Evolutionary conservation across 257 asterid species (phyloP), one percentile per base, ranked within the genome.

Genomic region (Solanum chmielewskii): DNA sequence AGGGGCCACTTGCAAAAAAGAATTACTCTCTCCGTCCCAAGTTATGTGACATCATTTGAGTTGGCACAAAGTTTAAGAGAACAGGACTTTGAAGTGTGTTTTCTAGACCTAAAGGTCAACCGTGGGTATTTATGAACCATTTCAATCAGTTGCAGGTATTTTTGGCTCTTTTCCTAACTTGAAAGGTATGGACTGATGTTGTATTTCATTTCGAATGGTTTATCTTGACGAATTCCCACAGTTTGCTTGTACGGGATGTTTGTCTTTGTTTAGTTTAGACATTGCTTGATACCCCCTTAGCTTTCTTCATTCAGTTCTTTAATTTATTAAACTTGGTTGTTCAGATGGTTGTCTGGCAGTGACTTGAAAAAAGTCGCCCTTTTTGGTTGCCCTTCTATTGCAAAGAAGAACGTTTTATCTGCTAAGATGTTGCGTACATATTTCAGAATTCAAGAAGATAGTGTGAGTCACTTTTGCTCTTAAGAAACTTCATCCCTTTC

Each of bases 301-400:
- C 42, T 59, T 73, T 60, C 31, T n/a, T 77, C 45, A 37, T 73
- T 56, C 49, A 44, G 75, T 44, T 81, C 77, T 39, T 74, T 75
- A 83, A 87, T 88, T 76, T 90, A 86, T 83, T 88, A 77, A 73
- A 80, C 59, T 90, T 88, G 78, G 87, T 86, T 60, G 39, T 59
- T 47, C 93, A 96, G 99, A 92, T 94, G 98, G 99, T 88, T 95
- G 87, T 94, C 98, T 11, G 98, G 95, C 52, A 91, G 96, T 88
- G 97, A 95, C 92, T 92, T 96, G 90, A 94, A 94, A 90, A 91
- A 83, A 75, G 91, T 96, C 83, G 98, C 98, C 47, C 90, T 88
- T 84, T 93, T 95, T 60, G 99, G 99, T 37, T 96, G 99, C 86
- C 98, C 98, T 82, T 93, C 95, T 35, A 88, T 92, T 35, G 94